These are phyloP conservation scores for Pseudogymnoascus sp. DNA, from an alignment of 2,329 filamentous ascomycete species.

Conservation along the genomic window DNA sequence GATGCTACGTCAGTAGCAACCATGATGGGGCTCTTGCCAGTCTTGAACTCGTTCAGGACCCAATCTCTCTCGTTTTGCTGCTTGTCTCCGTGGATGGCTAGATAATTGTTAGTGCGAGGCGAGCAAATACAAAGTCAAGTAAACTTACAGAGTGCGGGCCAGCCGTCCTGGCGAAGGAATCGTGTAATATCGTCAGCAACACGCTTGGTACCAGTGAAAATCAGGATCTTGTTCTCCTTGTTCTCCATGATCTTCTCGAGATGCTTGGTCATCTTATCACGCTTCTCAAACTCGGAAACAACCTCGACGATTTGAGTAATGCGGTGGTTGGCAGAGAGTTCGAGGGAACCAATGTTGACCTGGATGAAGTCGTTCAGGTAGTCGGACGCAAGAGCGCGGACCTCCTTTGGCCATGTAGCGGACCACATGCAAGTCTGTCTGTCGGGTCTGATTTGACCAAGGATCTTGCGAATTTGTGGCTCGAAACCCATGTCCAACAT, in stretches of 20 bases:
- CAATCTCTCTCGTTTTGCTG: constrained; percentile 99
- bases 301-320: constrained; percentile 98
- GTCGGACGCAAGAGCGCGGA: constrained; percentile 81
- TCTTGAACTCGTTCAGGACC: constrained; percentile 99
- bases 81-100: constrained; percentile 97
- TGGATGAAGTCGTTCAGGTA: constrained; percentile 96
- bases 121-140: constrained; percentile 35
- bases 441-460: constrained; percentile 93
- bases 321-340: constrained; percentile 92
- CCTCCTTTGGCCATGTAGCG: constrained; percentile 98
- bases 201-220: constrained; percentile 91
- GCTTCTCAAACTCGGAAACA: constrained; percentile 93
- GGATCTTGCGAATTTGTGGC: constrained; percentile 98
- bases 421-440: constrained; percentile 99
- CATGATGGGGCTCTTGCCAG: constrained; percentile 99
- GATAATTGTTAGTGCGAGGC: constrained; percentile 36
- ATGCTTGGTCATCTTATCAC: constrained; percentile 93
- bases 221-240: constrained; percentile 87
- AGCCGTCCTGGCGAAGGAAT: constrained; percentile 94
- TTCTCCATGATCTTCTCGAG: constrained; percentile 97
- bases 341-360: constrained; percentile 96
- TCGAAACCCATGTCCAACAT: constrained; percentile 99
- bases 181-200: constrained; percentile 96
- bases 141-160: constrained; percentile 87
- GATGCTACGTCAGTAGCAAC: constrained; percentile 99